Conservation (phyloP, 768 basidiomycete species). For the Auricularia auricula-judae region DNA sequence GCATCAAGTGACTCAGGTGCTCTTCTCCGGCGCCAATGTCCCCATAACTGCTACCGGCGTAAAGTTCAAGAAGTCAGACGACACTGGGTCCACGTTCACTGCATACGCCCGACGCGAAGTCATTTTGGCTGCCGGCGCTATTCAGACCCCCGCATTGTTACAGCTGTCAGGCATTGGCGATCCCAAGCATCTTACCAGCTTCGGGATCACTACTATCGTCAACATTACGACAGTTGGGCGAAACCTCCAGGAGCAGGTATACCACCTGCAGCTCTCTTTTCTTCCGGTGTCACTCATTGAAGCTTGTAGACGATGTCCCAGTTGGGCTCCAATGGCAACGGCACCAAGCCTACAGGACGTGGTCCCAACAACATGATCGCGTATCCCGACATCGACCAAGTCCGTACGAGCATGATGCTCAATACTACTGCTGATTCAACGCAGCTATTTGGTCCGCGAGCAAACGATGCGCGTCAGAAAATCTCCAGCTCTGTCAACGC, state of each 20-base stretch:
- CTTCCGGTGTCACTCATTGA: background rate
- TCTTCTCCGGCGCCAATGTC: conserved; percentile 24
- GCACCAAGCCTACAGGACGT: conserved; percentile 26
- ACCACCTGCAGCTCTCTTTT: background rate
- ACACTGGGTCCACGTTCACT: conserved; percentile 26
- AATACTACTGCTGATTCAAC: background rate
- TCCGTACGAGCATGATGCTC: conserved; percentile 26
- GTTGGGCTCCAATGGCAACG: conserved; percentile 26
- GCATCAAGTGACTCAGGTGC: conserved; percentile 34
- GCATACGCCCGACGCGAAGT: conserved; percentile 37
- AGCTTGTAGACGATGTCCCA: conserved; percentile 24
- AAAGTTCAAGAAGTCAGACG: conserved; percentile 31
- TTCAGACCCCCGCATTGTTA: conserved; percentile 36
- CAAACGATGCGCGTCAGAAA: conserved; percentile 7
- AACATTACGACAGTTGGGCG: conserved; percentile 40
- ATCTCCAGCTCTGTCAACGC: conserved; percentile 28
- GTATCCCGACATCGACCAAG: conserved; percentile 38
- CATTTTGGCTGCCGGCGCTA: conserved; percentile 43
- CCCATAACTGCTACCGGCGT: conserved; percentile 34
- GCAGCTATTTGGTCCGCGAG: conserved; percentile 5
- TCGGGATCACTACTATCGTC: conserved; percentile 37
- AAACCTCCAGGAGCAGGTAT: conserved; percentile 44
- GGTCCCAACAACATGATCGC: conserved; percentile 42
- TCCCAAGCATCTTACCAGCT: conserved; percentile 27
- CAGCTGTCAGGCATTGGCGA: conserved; percentile 52